Conservation (phyloP, 2,329 filamentous ascomycete genomes). For the Colletotrichum spinosum region DNA sequence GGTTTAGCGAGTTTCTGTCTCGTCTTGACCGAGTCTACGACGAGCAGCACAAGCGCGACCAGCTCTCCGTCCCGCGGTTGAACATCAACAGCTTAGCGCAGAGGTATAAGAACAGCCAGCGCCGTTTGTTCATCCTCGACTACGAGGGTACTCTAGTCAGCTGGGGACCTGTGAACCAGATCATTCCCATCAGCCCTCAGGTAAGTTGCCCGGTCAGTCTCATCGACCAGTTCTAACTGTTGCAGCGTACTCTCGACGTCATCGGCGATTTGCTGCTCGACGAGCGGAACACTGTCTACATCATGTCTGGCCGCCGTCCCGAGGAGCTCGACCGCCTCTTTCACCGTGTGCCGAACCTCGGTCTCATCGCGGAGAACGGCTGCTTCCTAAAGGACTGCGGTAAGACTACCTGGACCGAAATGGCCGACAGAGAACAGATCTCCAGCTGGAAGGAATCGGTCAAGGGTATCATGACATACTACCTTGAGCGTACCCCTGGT, state of each 20-base stretch:
- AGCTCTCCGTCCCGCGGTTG: slow-evolving; percentile 86
- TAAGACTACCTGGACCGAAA: slow-evolving; percentile 78
- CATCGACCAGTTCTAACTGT: slow-evolving; percentile 22
- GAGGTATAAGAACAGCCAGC: slow-evolving; percentile 73
- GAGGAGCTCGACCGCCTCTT: slow-evolving; percentile 91
- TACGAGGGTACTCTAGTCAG: slow-evolving; percentile 94
- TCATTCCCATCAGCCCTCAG: slow-evolving; percentile 85
- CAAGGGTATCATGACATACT: slow-evolving; percentile 86
- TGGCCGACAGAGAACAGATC: slow-evolving; percentile 79
- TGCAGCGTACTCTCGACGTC: slow-evolving; percentile 81
- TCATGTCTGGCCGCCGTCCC: slow-evolving; percentile 91
- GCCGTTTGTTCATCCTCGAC: slow-evolving; percentile 88
- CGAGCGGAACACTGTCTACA: slow-evolving; percentile 85
- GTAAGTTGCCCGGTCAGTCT: slow-evolving; percentile 44
- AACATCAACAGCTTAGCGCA: slow-evolving; percentile 73
- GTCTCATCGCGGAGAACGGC: slow-evolving; percentile 94
- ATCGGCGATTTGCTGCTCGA: slow-evolving; percentile 86
- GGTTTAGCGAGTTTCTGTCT: slow-evolving; percentile 82
- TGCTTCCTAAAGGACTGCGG: slow-evolving; percentile 85
- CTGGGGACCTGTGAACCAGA: slow-evolving; percentile 85
- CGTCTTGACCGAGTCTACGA: slow-evolving; percentile 81
- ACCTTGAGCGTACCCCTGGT: slow-evolving; percentile 88
- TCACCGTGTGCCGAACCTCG: slow-evolving; percentile 83
- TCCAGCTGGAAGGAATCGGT: slow-evolving; percentile 87
- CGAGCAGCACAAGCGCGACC: slow-evolving; percentile 86